Percentiles rank a stretch among this genome's conserved stretches.
phyloP scores from a whole-genome alignment of 176 grass and related monocot genomes.

The Eragrostis nindensis region DNA sequence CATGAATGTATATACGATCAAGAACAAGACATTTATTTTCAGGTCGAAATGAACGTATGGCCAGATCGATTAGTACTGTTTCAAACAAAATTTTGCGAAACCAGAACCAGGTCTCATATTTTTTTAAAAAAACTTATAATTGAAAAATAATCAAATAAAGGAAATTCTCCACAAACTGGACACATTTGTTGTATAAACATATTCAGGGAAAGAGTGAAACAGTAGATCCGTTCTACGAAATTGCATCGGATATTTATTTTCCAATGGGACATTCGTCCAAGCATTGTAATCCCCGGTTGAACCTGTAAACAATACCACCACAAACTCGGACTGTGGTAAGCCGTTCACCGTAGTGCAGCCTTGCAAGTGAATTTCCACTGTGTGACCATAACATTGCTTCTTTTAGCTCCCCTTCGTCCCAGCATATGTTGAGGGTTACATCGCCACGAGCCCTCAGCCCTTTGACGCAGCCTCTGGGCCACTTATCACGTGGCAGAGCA shows the following conservation, averaged over 20 bases:
- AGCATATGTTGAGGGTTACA: slow-evolving; percentile 53
- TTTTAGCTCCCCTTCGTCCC: slow-evolving; percentile 63
- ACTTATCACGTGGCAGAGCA: slow-evolving; percentile 59
- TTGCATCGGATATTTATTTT: not conserved
- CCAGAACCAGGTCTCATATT: too few species aligned
- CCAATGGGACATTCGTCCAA: slow-evolving; percentile 41
- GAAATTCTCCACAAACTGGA: too few species aligned
- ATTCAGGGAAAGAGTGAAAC: too few species aligned
- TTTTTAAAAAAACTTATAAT: too few species aligned
- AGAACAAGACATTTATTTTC: too few species aligned
- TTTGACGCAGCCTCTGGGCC: slow-evolving; percentile 57
- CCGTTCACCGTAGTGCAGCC: slow-evolving; percentile 50
- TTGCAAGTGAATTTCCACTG: slow-evolving; percentile 22
- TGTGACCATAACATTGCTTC: slow-evolving; percentile 61
- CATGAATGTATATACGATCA: too few species aligned
- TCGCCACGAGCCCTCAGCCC: slow-evolving; percentile 63
- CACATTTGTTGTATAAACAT: too few species aligned
- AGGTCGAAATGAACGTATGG: too few species aligned
- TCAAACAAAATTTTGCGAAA: too few species aligned
- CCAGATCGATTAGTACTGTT: too few species aligned
- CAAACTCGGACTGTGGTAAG: slow-evolving; percentile 34
- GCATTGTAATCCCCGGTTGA: slow-evolving; percentile 58
- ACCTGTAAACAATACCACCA: slow-evolving; percentile 56
- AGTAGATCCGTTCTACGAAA: too few species aligned
- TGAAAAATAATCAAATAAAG: too few species aligned